A percentile compares a stretch with the other conserved stretches of the same genome.
These are phyloP conservation scores for Phialophora expanda DNA, from an alignment of 2,329 filamentous ascomycete species.

Conservation along the genomic window DNA sequence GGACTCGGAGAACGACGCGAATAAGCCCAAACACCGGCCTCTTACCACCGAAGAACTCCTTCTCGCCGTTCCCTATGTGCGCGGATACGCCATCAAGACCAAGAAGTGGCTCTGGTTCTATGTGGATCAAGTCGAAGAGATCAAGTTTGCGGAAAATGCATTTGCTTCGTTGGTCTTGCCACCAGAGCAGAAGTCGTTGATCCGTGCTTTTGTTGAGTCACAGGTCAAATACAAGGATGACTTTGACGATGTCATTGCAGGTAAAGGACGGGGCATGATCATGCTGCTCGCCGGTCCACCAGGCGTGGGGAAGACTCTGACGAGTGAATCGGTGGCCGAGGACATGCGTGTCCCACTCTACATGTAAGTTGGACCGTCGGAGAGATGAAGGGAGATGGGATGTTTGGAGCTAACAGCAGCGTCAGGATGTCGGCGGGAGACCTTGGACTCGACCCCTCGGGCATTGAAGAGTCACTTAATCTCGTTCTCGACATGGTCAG, in stretches of 20 bases:
- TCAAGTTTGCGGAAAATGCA: conserved; percentile 53
- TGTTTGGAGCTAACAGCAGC: conserved; percentile 2
- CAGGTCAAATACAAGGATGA: conserved; percentile 47
- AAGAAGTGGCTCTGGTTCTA: conserved; percentile 52
- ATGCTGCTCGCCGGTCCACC: conserved; percentile 57
- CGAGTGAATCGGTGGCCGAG: conserved; percentile 58
- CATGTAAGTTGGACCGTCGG: conserved; percentile 5
- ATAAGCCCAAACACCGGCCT: conserved; percentile 38
- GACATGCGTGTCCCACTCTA: conserved; percentile 56
- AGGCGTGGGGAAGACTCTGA: conserved; percentile 61
- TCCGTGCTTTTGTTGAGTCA: conserved; percentile 54
- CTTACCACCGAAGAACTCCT: conserved; percentile 46
- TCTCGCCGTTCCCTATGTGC: conserved; percentile 50
- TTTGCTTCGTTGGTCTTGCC: conserved; percentile 58
- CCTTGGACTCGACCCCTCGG: conserved; percentile 51
- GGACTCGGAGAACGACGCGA: conserved; percentile 8
- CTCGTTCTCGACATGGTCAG: conserved; percentile 56
- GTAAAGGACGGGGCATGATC: conserved; percentile 56
- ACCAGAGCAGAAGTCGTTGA: conserved; percentile 53
- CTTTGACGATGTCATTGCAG: conserved; percentile 59
- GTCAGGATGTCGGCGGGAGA: conserved; percentile 56
- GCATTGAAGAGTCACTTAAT: conserved; percentile 52
- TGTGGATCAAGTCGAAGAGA: conserved; percentile 49
- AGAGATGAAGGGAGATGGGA: background rate
- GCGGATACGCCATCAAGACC: conserved; percentile 56